These are phyloP conservation scores for Suillus discolor DNA, from an alignment of 768 basidiomycete genomes.

Conservation along the genomic window DNA sequence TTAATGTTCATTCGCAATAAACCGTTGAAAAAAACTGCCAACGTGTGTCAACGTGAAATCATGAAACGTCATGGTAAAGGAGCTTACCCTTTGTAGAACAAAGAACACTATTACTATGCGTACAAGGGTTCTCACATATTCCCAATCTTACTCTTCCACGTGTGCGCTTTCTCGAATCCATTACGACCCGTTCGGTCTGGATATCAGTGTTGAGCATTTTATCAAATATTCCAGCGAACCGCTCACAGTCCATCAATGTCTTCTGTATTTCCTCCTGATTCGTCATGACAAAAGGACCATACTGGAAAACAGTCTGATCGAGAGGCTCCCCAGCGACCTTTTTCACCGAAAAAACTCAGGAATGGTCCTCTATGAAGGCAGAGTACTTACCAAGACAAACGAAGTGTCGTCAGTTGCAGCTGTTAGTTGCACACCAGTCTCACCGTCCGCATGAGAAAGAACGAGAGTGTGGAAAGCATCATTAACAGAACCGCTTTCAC, in stretches of 20 bases:
- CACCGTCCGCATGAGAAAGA: conserved; percentile 57
- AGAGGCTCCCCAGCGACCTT: conserved; percentile 87
- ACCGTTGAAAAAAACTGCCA: background rate
- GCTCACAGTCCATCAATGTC: conserved; percentile 79
- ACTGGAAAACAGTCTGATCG: conserved; percentile 85
- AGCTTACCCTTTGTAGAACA: conserved; percentile 1
- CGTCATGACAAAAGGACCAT: conserved; percentile 89
- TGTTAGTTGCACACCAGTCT: conserved; percentile 71
- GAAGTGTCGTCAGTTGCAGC: conserved; percentile 66
- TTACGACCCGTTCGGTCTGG: conserved; percentile 74
- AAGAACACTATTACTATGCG: background rate
- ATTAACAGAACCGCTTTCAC: conserved; percentile 47
- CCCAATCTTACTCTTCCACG: conserved; percentile 86
- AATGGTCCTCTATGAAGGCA: conserved; percentile 5
- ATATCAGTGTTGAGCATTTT: conserved; percentile 9
- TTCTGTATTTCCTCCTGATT: conserved; percentile 76
- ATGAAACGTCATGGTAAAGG: background rate
- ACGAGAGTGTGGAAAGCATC: conserved; percentile 80
- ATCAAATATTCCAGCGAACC: background rate
- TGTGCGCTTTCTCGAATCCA: conserved; percentile 89
- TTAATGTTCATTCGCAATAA: background rate
- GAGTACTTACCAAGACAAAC: conserved; percentile 62
- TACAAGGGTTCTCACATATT: conserved; percentile 14
- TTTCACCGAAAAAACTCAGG: conserved; percentile 8
- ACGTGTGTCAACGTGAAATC: background rate